A percentile compares a stretch with the other conserved stretches of the same genome.
These are phyloP conservation scores for Phytophthora tubulina DNA, from an alignment of 352 stramenopile genomes.

Conservation along the genomic window DNA sequence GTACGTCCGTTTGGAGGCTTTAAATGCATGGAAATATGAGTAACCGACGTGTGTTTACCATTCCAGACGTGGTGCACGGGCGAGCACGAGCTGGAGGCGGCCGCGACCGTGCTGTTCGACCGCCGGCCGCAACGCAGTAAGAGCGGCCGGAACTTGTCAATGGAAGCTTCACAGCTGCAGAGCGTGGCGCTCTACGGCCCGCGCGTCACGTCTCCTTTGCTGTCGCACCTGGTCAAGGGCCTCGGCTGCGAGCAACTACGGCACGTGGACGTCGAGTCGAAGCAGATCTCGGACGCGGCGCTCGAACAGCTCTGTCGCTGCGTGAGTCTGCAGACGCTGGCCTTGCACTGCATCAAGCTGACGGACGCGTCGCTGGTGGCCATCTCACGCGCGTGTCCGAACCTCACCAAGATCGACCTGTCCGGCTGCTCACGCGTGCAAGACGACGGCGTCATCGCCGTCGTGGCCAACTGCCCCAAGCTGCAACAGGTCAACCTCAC, in stretches of 20 bases:
- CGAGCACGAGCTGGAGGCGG: conserved; percentile 63
- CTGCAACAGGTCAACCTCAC: conserved; percentile 77
- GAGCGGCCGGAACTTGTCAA: conserved; percentile 9
- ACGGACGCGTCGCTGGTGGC: conserved; percentile 55
- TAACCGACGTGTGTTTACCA: background rate
- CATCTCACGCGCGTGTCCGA: conserved; percentile 50
- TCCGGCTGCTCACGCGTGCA: conserved; percentile 79
- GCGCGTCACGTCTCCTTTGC: conserved; percentile 54
- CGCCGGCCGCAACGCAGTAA: conserved; percentile 21
- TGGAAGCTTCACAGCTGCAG: conserved; percentile 47
- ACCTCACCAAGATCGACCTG: conserved; percentile 69
- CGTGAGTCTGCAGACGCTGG: conserved; percentile 44
- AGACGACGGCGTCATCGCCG: conserved; percentile 79
- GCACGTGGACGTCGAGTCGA: conserved; percentile 76
- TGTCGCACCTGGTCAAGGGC: conserved; percentile 54
- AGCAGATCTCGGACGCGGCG: conserved; percentile 63
- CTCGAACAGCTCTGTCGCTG: conserved; percentile 56
- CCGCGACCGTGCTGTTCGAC: conserved; percentile 46
- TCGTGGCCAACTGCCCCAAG: conserved; percentile 58
- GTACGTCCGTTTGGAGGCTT: conserved; percentile 36
- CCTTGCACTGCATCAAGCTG: conserved; percentile 82
- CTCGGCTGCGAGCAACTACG: conserved; percentile 48
- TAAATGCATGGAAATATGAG: background rate
- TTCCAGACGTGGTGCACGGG: conserved; percentile 78
- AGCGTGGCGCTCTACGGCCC: conserved; percentile 71